Percentiles rank a stretch among this genome's conserved stretches.
Evolutionary conservation across 2,329 filamentous ascomycete species (phyloP).

Genomic region (Sclerotinia spermophila): DNA sequence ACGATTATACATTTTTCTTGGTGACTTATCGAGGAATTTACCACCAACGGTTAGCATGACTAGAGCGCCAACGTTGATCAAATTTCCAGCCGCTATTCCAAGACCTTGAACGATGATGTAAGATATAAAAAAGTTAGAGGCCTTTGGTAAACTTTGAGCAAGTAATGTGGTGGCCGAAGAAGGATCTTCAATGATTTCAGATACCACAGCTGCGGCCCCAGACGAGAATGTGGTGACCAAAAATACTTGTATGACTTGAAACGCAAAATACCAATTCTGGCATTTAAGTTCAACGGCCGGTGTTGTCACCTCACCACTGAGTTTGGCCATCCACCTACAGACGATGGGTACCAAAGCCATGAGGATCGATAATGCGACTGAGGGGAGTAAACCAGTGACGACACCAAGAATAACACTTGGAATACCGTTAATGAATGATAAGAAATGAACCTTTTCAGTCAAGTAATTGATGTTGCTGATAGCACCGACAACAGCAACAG

Average conservation of each 20-base stretch:
- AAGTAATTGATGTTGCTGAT: conserved; percentile 81
- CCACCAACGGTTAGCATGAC: conserved; percentile 70
- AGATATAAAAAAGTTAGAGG: conserved; percentile 90
- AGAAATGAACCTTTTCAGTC: conserved; percentile 54
- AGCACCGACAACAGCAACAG: conserved; percentile 73
- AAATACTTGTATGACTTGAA: conserved; percentile 90
- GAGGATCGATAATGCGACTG: conserved; percentile 71
- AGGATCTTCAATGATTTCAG: conserved; percentile 62
- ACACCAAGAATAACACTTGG: conserved; percentile 70
- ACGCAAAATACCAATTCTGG: conserved; percentile 86
- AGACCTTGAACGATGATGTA: conserved; percentile 93
- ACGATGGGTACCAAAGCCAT: conserved; percentile 83
- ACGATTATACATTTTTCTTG: conserved; percentile 72
- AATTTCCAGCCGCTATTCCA: conserved; percentile 66
- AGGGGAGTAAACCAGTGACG: conserved; percentile 78
- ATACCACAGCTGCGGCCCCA: conserved; percentile 68
- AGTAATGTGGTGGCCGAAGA: conserved; percentile 59
- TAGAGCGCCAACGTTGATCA: conserved; percentile 72
- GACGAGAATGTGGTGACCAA: conserved; percentile 80
- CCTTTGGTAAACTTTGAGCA: conserved; percentile 70
- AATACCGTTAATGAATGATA: conserved; percentile 69
- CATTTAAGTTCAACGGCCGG: conserved; percentile 80
- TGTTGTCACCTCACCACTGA: conserved; percentile 73
- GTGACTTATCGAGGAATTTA: conserved; percentile 70
- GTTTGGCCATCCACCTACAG: conserved; percentile 73